A percentile compares a stretch with the other conserved stretches of the same genome.
These are phyloP conservation scores for Cladophialophora immunda DNA, from an alignment of 2,329 filamentous ascomycete species.

Conservation along the genomic window DNA sequence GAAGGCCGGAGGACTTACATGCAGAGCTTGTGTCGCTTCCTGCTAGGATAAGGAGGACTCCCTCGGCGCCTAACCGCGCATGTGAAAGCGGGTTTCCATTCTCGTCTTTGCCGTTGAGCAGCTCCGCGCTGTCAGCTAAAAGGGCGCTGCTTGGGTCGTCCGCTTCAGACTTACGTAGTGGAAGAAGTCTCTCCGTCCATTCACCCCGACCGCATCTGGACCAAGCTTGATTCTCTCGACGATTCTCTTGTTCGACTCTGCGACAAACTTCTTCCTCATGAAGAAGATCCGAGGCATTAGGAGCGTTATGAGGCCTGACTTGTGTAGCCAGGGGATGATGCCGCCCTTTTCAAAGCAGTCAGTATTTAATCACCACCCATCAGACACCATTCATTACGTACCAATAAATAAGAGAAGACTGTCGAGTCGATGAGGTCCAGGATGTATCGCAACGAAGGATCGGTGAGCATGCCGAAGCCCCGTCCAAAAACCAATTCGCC, in stretches of 20 bases:
- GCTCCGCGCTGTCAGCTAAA: neutral
- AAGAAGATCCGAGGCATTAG: conserved; percentile 15
- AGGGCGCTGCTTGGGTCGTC: neutral
- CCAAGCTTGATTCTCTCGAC: conserved; percentile 1
- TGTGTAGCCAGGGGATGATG: conserved; percentile 13
- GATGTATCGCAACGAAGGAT: conserved; percentile 13
- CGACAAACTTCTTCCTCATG: conserved; percentile 8
- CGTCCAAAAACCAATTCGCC: conserved; percentile 22
- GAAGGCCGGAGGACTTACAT: too few relatives aligned
- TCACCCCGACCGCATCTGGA: conserved; percentile 1
- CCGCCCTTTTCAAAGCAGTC: too few relatives aligned
- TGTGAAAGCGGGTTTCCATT: conserved; percentile 10
- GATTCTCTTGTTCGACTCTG: conserved; percentile 4
- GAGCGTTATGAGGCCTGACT: neutral
- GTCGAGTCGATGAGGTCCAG: conserved; percentile 13
- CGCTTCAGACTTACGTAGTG: conserved; percentile 6
- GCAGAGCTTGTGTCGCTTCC: conserved; percentile 36
- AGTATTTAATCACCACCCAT: too few relatives aligned
- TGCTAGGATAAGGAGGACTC: conserved; percentile 23
- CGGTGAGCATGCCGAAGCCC: conserved; percentile 13
- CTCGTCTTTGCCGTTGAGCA: conserved; percentile 11
- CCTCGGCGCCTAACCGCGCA: conserved; percentile 15
- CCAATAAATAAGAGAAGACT: conserved; percentile 13
- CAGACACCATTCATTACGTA: too few relatives aligned
- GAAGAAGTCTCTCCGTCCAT: conserved; percentile 6